These are phyloP conservation scores for Scleroderma citrinum DNA, from an alignment of 768 basidiomycete species.

Conservation along the genomic window DNA sequence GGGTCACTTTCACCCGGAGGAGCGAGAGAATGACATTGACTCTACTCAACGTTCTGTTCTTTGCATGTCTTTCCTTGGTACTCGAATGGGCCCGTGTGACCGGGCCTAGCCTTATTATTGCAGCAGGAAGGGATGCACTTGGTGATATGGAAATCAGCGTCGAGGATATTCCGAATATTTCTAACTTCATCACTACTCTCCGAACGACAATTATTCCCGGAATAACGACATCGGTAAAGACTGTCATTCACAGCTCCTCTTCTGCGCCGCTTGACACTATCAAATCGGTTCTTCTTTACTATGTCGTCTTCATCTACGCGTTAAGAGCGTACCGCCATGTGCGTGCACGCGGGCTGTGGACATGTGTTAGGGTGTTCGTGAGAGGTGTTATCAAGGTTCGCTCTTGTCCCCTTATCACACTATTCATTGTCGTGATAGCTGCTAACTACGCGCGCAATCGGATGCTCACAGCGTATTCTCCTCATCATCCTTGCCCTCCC, in stretches of 20 bases:
- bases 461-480: not conserved
- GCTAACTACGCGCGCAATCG: not conserved
- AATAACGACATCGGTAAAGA: not conserved
- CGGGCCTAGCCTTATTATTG: not conserved
- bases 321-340: conserved; percentile 29
- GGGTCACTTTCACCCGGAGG: too few relatives aligned
- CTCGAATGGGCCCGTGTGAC: not conserved
- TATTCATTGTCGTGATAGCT: not conserved
- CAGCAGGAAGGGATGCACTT: not conserved
- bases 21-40: not conserved
- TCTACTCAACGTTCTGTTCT: not conserved
- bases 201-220: not conserved
- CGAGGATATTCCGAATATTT: not conserved
- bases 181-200: not conserved
- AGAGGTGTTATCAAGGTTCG: conserved; percentile 23
- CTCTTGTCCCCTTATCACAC: not conserved
- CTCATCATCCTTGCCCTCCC: conserved; percentile 55
- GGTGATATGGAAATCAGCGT: not conserved
- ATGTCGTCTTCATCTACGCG: conserved; percentile 24
- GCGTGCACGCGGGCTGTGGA: conserved; percentile 31
- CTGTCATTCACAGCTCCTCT: not conserved
- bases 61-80: not conserved
- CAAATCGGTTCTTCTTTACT: conserved; percentile 32
- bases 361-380: conserved; percentile 22
- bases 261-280: not conserved